Percentiles rank a stretch among this genome's conserved stretches.
phyloP scores from a whole-genome alignment of 208 protist genomes.

The Herpetomonas tarakana region DNA sequence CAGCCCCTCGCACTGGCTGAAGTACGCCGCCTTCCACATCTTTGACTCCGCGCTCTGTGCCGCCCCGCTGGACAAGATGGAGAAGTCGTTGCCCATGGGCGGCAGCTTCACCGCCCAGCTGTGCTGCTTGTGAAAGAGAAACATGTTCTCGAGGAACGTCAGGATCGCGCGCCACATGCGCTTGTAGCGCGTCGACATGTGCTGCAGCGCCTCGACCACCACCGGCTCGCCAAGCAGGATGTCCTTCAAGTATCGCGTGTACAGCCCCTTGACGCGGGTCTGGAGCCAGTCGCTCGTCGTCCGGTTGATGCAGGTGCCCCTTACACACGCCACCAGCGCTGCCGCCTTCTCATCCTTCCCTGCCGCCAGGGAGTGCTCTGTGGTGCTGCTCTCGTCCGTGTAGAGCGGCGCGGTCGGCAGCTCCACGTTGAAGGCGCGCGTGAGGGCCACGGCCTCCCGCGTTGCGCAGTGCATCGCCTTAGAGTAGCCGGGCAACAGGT shows the following conservation, averaged over 20 bases:
- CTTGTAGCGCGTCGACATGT: slow-evolving; percentile 73
- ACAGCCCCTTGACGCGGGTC: slow-evolving; percentile 33
- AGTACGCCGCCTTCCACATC: slow-evolving; percentile 61
- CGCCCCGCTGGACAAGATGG: slow-evolving; percentile 1
- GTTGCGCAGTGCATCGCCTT: slow-evolving; percentile 59
- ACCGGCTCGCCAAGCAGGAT: slow-evolving; percentile 34
- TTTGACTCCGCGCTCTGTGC: slow-evolving; percentile 15
- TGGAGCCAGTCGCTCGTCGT: slow-evolving; percentile 25
- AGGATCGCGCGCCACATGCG: slow-evolving; percentile 64
- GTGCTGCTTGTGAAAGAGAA: slow-evolving; percentile 11
- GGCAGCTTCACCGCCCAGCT: slow-evolving; percentile 10
- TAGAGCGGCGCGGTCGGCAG: slow-evolving; percentile 22
- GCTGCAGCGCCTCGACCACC: slow-evolving; percentile 28
- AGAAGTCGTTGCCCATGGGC: background rate
- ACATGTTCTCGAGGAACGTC: slow-evolving; percentile 52
- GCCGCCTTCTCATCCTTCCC: background rate
- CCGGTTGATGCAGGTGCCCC: slow-evolving; percentile 65
- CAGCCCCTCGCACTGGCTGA: slow-evolving; percentile 32
- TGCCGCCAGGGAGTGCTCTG: background rate
- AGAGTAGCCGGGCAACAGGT: slow-evolving; percentile 48
- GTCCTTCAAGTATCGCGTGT: slow-evolving; percentile 38
- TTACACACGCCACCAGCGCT: slow-evolving; percentile 34
- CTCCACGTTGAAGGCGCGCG: slow-evolving; percentile 20
- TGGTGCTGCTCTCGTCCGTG: background rate
- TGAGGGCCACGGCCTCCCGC: slow-evolving; percentile 42